phyloP scores from a whole-genome alignment of 805 yeast genomes.

The Yamadazyma nakazawae region DNA sequence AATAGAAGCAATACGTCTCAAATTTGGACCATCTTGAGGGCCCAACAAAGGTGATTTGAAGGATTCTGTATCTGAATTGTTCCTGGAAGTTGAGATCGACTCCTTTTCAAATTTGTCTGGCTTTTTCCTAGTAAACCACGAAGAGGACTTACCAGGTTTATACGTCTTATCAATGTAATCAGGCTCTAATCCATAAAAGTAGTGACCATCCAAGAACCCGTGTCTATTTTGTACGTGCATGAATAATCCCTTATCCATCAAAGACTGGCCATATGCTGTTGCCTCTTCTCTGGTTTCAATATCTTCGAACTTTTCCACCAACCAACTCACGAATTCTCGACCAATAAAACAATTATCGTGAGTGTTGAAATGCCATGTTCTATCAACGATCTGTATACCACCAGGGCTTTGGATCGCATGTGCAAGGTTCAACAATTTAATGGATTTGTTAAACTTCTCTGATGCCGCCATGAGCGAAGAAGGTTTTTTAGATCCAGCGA shows the following conservation, averaged over 20 bases:
- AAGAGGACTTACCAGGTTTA: constrained; percentile 13
- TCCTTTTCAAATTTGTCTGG: constrained; percentile 11
- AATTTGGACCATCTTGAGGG: constrained; percentile 18
- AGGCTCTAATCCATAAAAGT: constrained; percentile 69
- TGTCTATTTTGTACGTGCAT: constrained; percentile 83
- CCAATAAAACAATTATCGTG: constrained; percentile 82
- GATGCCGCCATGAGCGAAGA: constrained; percentile 29
- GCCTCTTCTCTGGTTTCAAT: constrained; percentile 83
- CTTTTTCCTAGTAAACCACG: constrained; percentile 34
- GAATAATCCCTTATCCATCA: constrained; percentile 71
- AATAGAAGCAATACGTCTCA: constrained; percentile 19
- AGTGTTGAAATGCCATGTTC: constrained; percentile 87
- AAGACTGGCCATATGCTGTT: constrained; percentile 66
- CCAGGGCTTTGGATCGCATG: constrained; percentile 67
- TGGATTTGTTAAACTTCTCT: constrained; percentile 45
- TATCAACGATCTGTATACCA: constrained; percentile 61
- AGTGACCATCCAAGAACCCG: constrained; percentile 87
- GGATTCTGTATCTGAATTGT: constrained; percentile 28
- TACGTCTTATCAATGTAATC: constrained; percentile 44
- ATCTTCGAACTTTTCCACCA: constrained; percentile 73
- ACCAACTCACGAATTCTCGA: constrained; percentile 81
- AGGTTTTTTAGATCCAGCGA: constrained; percentile 32
- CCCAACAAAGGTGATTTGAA: constrained; percentile 22
- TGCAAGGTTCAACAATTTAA: constrained; percentile 54
- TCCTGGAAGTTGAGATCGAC: constrained; percentile 15